Percentiles rank a stretch among this genome's conserved stretches.
phyloP scores from a whole-genome alignment of 441 rosid genomes.

The Eruca vesicaria region DNA sequence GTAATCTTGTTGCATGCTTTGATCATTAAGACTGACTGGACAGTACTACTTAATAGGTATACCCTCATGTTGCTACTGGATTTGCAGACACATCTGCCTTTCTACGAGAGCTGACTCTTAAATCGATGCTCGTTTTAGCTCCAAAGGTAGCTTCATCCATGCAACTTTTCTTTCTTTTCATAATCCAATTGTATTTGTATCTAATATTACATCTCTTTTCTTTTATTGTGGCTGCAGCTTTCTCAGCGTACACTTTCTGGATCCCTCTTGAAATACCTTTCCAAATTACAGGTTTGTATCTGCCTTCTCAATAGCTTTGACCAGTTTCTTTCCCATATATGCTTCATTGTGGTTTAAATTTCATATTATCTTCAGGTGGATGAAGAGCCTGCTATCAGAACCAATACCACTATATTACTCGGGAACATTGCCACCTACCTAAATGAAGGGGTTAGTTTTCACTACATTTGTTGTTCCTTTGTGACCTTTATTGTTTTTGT shows the following conservation, averaged over 20 bases:
- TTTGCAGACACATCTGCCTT: slow-evolving; percentile 91
- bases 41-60: slow-evolving; percentile 51
- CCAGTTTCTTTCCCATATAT: slow-evolving; percentile 14
- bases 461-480: slow-evolving; percentile 25
- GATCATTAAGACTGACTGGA: slow-evolving; percentile 5
- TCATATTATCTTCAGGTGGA: slow-evolving; percentile 65
- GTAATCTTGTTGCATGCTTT: slow-evolving; percentile 6
- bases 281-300: slow-evolving; percentile 85
- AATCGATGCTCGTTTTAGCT: slow-evolving; percentile 96
- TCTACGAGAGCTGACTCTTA: slow-evolving; percentile 97
- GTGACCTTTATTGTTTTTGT: slow-evolving; percentile 20
- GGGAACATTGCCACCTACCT: slow-evolving; percentile 93
- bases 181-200: background rate
- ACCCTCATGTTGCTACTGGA: slow-evolving; percentile 93
- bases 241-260: slow-evolving; percentile 95
- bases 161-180: slow-evolving; percentile 4
- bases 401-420: slow-evolving; percentile 96
- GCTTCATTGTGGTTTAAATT: slow-evolving; percentile 5
- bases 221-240: slow-evolving; percentile 63
- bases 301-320: slow-evolving; percentile 15
- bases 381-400: slow-evolving; percentile 98
- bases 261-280: slow-evolving; percentile 88
- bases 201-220: slow-evolving; percentile 16
- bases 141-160: slow-evolving; percentile 63
- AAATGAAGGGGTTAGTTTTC: slow-evolving; percentile 86